Evolutionary conservation across 2,329 filamentous ascomycete species (phyloP), one percentile per base, ranked within the genome.

Genomic region (Tolypocladium tropicale): DNA sequence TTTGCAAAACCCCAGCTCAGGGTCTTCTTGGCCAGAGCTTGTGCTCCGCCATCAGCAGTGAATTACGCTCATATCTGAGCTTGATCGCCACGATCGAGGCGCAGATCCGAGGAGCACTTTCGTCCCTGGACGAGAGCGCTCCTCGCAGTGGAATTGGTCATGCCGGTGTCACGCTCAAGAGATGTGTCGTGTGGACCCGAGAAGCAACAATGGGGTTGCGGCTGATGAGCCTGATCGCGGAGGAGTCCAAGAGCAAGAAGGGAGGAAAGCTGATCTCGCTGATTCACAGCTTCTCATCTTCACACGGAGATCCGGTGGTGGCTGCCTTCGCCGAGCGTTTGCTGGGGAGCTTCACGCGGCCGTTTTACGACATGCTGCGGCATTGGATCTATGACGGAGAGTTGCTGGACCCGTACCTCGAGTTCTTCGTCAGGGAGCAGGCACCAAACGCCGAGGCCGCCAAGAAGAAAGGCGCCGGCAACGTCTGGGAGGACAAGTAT

Each of bases 311-410:
- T 63, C 94, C 94, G 0, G 92, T 96, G 61, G 94, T 99, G 30
- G 89, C 89, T 60, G 86, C 86, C 0, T 97, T 97, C 74, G 94
- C 94, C 0, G 93, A 97, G 70, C 84, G 93, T 28, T 78, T 99
- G 32, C 79, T 99, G 6, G 80, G 81, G 6, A 89, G 93, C 65
- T 89, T 99, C 55, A 96, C 94, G 1, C 81, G 89, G 18, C 95
- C 95, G 0, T 99, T 99, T 68, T 99, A 99, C 70, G 90, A 95
- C 65, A 96, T 99, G 76, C 78, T 99, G 55, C 85, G 91, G 55
- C 88, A 90, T 64, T 99, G 94, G 94, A 96, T 99, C 53, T 99
- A 99, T 67, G 93, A 99, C 65, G 94, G 94, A 58, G 95, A 99
- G 75, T 80, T 99, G 16, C 91, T 90, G n/a, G 94, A 99, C 70